These are phyloP conservation scores for Botrytis porri DNA, from an alignment of 2,329 filamentous ascomycete species.

Conservation along the genomic window DNA sequence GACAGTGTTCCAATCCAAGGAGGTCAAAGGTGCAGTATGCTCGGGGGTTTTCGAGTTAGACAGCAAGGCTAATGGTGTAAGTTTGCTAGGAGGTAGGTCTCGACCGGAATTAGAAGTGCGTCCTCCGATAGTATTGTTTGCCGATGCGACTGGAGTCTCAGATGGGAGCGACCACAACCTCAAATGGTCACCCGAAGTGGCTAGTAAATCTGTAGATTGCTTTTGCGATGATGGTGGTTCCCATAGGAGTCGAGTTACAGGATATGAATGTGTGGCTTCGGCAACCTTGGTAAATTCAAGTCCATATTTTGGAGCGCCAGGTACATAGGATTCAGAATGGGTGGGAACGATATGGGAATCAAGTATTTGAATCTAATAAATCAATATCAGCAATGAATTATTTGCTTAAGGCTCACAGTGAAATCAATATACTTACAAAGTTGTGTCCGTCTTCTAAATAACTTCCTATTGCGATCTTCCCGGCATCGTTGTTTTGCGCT, in stretches of 20 bases:
- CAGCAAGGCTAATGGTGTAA: slow-evolving; percentile 86
- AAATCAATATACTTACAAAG: slow-evolving; percentile 60
- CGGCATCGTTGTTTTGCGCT: slow-evolving; percentile 73
- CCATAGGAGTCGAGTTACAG: slow-evolving; percentile 92
- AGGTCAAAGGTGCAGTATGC: slow-evolving; percentile 94
- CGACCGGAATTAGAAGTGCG: slow-evolving; percentile 58
- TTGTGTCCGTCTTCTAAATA: slow-evolving; percentile 98
- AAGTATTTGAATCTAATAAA: slow-evolving; percentile 84
- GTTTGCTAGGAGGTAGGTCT: slow-evolving; percentile 65
- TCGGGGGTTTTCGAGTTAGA: slow-evolving; percentile 99
- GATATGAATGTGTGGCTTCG: slow-evolving; percentile 96
- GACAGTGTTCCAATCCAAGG: slow-evolving; percentile 96
- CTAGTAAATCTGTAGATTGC: slow-evolving; percentile 89
- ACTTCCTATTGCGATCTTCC: slow-evolving; percentile 92
- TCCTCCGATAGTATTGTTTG: slow-evolving; percentile 63
- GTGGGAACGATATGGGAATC: slow-evolving; percentile 78
- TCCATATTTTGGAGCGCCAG: slow-evolving; percentile 68
- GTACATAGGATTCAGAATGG: slow-evolving; percentile 63
- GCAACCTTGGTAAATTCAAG: slow-evolving; percentile 92
- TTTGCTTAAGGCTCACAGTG: neutral
- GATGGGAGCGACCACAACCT: slow-evolving; percentile 88
- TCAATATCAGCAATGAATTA: neutral
- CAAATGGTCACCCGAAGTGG: slow-evolving; percentile 92
- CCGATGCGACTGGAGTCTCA: slow-evolving; percentile 52
- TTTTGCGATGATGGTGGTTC: slow-evolving; percentile 94